A percentile compares a stretch with the other conserved stretches of the same genome.
Evolutionary conservation across 345 rosid genomes (phyloP).

Genomic region (Linum tenue): DNA sequence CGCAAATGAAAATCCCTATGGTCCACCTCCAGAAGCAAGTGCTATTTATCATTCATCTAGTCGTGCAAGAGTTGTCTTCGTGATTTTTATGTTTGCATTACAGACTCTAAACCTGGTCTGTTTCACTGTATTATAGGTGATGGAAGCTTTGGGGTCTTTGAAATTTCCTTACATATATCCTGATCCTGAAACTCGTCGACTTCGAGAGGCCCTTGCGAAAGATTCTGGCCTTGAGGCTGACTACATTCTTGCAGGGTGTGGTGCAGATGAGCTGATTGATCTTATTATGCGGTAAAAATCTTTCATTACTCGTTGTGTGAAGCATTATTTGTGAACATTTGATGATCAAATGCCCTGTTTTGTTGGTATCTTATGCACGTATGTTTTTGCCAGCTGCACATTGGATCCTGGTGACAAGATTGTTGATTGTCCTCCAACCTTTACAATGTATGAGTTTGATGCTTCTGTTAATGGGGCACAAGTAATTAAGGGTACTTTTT

Average conservation of each 20-base stretch:
- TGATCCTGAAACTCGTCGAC: slow-evolving; percentile 73
- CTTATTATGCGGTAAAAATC: slow-evolving; percentile 79
- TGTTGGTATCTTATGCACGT: slow-evolving; percentile 7
- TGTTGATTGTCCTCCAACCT: slow-evolving; percentile 94
- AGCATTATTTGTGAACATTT: not conserved
- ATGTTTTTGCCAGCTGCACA: slow-evolving; percentile 47
- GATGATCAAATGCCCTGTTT: not conserved
- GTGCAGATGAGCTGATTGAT: slow-evolving; percentile 93
- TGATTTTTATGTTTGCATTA: not conserved
- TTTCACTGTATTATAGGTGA: slow-evolving; percentile 51
- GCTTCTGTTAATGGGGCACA: slow-evolving; percentile 82
- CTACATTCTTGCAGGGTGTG: slow-evolving; percentile 88
- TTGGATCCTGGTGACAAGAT: slow-evolving; percentile 96
- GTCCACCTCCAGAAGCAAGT: slow-evolving; percentile 99
- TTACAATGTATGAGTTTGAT: slow-evolving; percentile 96
- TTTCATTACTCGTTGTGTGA: not conserved
- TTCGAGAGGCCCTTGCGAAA: slow-evolving; percentile 73
- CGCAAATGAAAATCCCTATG: slow-evolving; percentile 98
- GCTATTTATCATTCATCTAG: not conserved
- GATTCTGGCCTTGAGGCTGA: slow-evolving; percentile 88
- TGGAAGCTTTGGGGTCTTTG: slow-evolving; percentile 77
- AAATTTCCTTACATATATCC: slow-evolving; percentile 86
- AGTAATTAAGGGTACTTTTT: slow-evolving; percentile 56
- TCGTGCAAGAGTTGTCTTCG: not conserved
- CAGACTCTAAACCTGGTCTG: not conserved